Conservation (phyloP, 352 stramenopile species). For the Globisporangium spiculum region DNA sequence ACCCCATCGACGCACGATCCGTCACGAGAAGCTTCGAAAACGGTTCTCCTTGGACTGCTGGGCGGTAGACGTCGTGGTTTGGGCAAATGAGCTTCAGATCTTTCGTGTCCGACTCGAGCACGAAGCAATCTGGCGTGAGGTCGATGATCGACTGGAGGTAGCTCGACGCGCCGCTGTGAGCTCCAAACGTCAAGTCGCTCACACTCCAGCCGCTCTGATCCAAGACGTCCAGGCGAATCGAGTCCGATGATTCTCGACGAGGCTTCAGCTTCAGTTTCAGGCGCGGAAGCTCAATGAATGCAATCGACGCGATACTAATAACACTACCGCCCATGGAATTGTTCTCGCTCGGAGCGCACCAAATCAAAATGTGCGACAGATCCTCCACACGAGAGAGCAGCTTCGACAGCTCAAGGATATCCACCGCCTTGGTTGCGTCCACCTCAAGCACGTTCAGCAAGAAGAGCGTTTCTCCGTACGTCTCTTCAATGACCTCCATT, state of each 20-base stretch:
- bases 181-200: conserved; percentile 54
- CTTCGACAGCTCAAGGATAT: conserved; percentile 71
- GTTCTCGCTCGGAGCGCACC: conserved; percentile 50
- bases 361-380: conserved; percentile 96
- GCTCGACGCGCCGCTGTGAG: conserved; percentile 30
- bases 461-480: conserved; percentile 74
- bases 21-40: conserved; percentile 80
- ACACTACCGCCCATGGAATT: neutral
- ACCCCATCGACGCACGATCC: conserved; percentile 72
- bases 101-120: conserved; percentile 75
- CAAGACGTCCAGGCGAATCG: conserved; percentile 61
- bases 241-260: conserved; percentile 42
- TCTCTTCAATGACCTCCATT: conserved; percentile 59
- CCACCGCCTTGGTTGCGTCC: conserved; percentile 35
- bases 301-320: conserved; percentile 57
- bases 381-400: conserved; percentile 95
- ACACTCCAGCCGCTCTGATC: conserved; percentile 87
- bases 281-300: conserved; percentile 96
- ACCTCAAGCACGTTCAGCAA: conserved; percentile 94
- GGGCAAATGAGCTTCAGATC: conserved; percentile 78
- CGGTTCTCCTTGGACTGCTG: conserved; percentile 65
- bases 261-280: conserved; percentile 95
- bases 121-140: conserved; percentile 57
- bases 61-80: conserved; percentile 84
- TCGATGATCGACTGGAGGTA: conserved; percentile 52